Base-by-base conservation (phyloP, 176 grass and related monocot genomes). In the Paspalum notatum region DNA sequence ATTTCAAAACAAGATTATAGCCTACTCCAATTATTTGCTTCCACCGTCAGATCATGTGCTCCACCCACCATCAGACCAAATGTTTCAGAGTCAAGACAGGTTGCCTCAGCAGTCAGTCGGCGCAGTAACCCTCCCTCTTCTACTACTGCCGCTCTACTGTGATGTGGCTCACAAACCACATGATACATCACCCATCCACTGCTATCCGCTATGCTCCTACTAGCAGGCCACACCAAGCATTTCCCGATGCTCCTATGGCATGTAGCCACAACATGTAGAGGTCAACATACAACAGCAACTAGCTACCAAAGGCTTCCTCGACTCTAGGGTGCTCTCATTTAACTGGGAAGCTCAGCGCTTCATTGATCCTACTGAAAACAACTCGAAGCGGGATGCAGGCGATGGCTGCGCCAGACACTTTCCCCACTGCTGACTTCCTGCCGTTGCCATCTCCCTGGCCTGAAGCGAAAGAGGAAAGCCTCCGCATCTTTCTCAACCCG, bases 351-450 rank as follows among this genome's bases (percentile, higher is more conserved):
- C 76, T 87, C 55, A 97, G 70, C 17, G 91, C 91, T 62, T 97
- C 94, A 12, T 88, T 88, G 67, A 99, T 99, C 80, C 96, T 95
- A 79, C 96, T 99, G 82, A 95, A 99, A 85, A 95, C 96, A 50
- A 99, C 76, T 56, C 90, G 91, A 60, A 99, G 81, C 7, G 96
- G 96, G 49, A 99, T 85, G 53, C 93, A 99, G 3, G 96, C 88
- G 13, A 99, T 48, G 9, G 83, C 63, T 32, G 86, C 82, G n/a
- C 86, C 83, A 1, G 71, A 44, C 1, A 90, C 61, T 79, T 92
- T 89, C 39, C 90, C 92, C 72, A 87, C 43, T 5, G 78, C 72
- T 1, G 89, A 40, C 79, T 89, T 90, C 53, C 76, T 82, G 26
- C 52, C 64, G 8, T 66, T 80, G 4, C 49, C 83, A 18, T 90